Evolutionary conservation across 257 asterid species (phyloP), one percentile per base, ranked within the genome.

Genomic region (Solanum pinnatisectum): DNA sequence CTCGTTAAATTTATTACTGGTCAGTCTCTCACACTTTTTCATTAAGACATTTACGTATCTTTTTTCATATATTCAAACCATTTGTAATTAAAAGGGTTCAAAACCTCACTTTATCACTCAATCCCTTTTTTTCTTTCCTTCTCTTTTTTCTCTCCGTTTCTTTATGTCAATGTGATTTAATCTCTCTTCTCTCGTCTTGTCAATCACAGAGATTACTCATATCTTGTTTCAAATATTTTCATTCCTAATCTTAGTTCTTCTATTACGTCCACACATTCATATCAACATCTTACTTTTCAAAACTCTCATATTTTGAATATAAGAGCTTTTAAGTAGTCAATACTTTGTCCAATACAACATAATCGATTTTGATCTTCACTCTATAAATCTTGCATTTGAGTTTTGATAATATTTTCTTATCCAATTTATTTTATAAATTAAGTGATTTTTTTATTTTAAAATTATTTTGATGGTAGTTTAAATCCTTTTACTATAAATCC

Each of bases 231-330:
- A 23, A 4, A 10, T 63, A 23, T 10, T 2, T 4, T 1, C 5
- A 0, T 23, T 4, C 11, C 30, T 63, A 22, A 22, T 59, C 13
- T 59, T 59, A 3, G 8, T 56, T 59, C 5, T 20, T 23, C 5
- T 63, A 23, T 3, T 9, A 63, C 0, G 70, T 63, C 1, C 7
- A 2, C 6, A 4, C 3, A 23, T 22, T 5, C 1, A 0, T 0
- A 1, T 23, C 2, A 23, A 63, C 30, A 23, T 4, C 5, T 32
- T 23, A 0, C 25, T 60, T 60, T 22, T 22, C 68, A 22, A 5
- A 1, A 1, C 1, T 60, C 13, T 60, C 27, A 22, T 8, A 0
- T 10, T 60, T 0, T 23, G 13, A 60, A 22, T 1, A 60, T 60
- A 4, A 60, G 2, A 60, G 1, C 22, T 20, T 22, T 59, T 59